phyloP scores from a whole-genome alignment of 495 filamentous ascomycete species.

The Penicillium longicatenatum region DNA sequence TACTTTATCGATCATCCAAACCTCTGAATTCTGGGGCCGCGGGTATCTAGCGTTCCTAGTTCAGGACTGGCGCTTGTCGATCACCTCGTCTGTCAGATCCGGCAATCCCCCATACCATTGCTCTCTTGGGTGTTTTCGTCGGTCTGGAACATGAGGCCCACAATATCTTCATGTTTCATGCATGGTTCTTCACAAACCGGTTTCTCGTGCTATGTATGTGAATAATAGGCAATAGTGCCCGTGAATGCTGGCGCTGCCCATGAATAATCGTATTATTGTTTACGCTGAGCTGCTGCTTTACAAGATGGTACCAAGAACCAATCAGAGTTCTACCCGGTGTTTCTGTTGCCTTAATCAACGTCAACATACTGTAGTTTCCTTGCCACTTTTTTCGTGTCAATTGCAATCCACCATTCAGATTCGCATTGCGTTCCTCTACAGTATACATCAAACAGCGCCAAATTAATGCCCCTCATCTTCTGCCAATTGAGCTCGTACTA shows the following conservation, averaged over 20 bases:
- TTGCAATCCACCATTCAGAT: no score
- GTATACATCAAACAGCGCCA: no score
- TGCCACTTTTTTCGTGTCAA: no score
- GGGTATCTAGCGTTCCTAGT: neutral
- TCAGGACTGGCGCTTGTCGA: slow-evolving; percentile 13
- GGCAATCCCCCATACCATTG: neutral
- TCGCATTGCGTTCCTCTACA: no score
- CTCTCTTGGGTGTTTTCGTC: neutral
- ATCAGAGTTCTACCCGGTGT: neutral
- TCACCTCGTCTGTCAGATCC: slow-evolving; percentile 14
- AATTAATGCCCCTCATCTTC: neutral
- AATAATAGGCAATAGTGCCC: slow-evolving; percentile 12
- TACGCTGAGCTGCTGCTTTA: neutral
- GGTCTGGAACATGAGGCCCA: slow-evolving; percentile 1
- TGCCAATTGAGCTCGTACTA: neutral
- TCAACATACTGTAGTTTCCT: neutral
- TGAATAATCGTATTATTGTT: neutral
- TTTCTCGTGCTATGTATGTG: slow-evolving; percentile 8
- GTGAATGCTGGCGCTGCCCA: no score
- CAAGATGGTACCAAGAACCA: neutral
- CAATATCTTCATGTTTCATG: slow-evolving; percentile 13
- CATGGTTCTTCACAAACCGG: slow-evolving; percentile 8
- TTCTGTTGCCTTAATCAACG: neutral
- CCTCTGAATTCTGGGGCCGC: neutral
- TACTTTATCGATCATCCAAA: no score